Conservation (phyloP, 768 basidiomycete species). For the Candolleomyces efflorescens region DNA sequence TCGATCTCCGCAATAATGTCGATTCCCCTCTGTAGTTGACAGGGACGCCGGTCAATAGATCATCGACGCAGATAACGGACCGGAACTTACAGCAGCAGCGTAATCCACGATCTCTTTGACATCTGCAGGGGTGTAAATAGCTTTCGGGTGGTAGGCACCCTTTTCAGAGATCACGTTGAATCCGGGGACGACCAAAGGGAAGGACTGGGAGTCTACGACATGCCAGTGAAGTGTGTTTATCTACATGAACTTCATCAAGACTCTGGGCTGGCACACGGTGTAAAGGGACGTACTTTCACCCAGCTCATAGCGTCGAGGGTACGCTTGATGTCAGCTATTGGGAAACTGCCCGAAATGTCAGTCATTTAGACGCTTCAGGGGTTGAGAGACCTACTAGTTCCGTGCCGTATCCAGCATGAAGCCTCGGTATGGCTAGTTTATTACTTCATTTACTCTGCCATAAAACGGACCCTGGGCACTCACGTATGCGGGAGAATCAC, state of each 20-base stretch:
- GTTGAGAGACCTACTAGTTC: conserved; percentile 48
- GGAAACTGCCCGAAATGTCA: conserved; percentile 38
- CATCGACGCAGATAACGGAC: no score
- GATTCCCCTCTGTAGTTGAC: conserved; percentile 53
- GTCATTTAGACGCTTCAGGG: background rate
- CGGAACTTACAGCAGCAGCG: conserved; percentile 62
- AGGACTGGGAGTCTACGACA: conserved; percentile 76
- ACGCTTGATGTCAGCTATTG: conserved; percentile 58
- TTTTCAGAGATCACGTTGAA: conserved; percentile 55
- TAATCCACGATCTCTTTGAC: conserved; percentile 60
- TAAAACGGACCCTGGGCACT: conserved; percentile 19
- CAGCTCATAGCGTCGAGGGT: conserved; percentile 76
- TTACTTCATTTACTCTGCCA: background rate
- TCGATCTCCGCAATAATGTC: conserved; percentile 77
- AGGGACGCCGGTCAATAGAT: background rate
- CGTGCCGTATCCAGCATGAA: conserved; percentile 79
- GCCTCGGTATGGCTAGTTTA: conserved; percentile 63
- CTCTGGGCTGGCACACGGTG: background rate
- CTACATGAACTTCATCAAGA: conserved; percentile 21
- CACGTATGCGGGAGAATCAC: conserved; percentile 64
- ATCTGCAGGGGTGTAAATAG: conserved; percentile 52
- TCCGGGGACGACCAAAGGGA: conserved; percentile 62
- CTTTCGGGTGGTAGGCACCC: conserved; percentile 61
- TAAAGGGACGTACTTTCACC: conserved; percentile 46
- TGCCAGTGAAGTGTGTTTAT: conserved; percentile 86